phyloP scores from a whole-genome alignment of 768 basidiomycete genomes.

The Podaxis mareebaensis region DNA sequence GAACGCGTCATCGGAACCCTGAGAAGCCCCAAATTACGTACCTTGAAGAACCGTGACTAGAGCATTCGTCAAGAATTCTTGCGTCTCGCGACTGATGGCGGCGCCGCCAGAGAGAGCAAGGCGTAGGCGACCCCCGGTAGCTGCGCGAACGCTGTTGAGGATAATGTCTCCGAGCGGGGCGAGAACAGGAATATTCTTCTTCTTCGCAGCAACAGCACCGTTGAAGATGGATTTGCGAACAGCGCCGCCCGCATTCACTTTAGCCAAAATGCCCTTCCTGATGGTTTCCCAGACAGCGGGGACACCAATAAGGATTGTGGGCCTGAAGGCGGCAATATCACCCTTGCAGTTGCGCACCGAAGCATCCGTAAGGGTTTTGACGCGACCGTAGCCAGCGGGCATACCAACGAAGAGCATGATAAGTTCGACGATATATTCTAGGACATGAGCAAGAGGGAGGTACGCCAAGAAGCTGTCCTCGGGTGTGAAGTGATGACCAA shows the following conservation, averaged over 20 bases:
- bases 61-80: constrained; percentile 83
- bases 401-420: constrained; percentile 74
- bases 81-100: constrained; percentile 81
- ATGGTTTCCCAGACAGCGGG: constrained; percentile 98
- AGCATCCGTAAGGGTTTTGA: constrained; percentile 94
- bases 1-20: not conserved
- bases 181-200: constrained; percentile 64
- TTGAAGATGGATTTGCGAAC: constrained; percentile 80
- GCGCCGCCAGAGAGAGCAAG: constrained; percentile 86
- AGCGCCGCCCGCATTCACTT: constrained; percentile 68
- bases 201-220: constrained; percentile 76
- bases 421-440: constrained; percentile 94
- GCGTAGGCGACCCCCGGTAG: constrained; percentile 86
- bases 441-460: constrained; percentile 91
- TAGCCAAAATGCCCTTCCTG: constrained; percentile 87
- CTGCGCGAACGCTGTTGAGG: constrained; percentile 72
- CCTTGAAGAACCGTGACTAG: constrained; percentile 88
- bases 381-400: constrained; percentile 84
- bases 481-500: constrained; percentile 62
- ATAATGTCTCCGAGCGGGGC: constrained; percentile 76
- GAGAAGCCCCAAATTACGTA: constrained; percentile 30
- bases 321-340: constrained; percentile 80
- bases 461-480: constrained; percentile 84
- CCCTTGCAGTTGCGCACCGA: constrained; percentile 87
- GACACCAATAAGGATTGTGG: constrained; percentile 92